These are phyloP conservation scores for Piromyces sp. DNA, from an alignment of 192 early-diverging fungal species.

Conservation along the genomic window DNA sequence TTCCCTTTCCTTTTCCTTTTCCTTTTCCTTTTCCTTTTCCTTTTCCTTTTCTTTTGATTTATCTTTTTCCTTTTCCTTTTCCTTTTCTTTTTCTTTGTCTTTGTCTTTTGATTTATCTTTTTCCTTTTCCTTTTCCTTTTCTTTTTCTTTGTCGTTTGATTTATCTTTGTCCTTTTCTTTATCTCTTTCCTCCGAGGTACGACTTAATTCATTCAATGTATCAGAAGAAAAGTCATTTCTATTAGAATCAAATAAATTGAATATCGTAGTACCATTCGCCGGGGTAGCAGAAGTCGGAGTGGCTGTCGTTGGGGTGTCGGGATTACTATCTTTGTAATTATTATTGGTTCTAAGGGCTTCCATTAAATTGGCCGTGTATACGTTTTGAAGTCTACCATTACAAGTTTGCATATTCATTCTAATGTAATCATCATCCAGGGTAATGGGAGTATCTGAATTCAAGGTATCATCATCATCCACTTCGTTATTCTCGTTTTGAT, in stretches of 20 bases:
- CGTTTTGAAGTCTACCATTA: not conserved
- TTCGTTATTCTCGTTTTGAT: not conserved
- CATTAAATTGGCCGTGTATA: not conserved
- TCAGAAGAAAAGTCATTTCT: not conserved
- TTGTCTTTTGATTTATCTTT: not conserved
- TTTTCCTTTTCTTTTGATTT: too few relatives aligned
- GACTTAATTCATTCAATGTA: not conserved
- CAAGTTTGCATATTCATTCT: not conserved
- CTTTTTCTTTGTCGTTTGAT: not conserved
- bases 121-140: not conserved
- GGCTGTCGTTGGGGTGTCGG: not conserved
- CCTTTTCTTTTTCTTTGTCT: too few relatives aligned
- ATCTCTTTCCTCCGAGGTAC: not conserved
- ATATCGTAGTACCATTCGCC: not conserved
- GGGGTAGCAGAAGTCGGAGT: not conserved
- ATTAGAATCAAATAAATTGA: not conserved
- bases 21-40: too few relatives aligned
- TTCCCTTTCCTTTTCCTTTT: too few relatives aligned
- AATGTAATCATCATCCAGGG: not conserved
- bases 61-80: not conserved
- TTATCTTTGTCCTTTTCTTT: not conserved
- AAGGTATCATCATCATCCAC: not conserved
- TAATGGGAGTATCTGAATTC: not conserved
- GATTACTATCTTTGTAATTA: not conserved
- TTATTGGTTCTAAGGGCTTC: not conserved